phyloP scores from a whole-genome alignment of 768 basidiomycete species.

The Psilocybe tampanensis region DNA sequence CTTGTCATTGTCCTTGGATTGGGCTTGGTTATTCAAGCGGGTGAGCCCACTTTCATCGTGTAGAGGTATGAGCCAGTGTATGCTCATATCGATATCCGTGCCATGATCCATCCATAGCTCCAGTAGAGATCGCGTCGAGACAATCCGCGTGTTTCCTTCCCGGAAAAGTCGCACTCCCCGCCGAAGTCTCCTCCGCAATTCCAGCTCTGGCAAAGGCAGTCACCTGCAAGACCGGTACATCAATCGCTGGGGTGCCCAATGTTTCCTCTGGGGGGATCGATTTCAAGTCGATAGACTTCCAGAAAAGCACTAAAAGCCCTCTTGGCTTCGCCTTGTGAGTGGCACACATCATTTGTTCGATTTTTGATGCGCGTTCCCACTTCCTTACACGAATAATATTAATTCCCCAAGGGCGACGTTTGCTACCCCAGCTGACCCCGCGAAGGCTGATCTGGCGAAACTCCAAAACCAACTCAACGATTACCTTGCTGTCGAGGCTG shows the following conservation, averaged over 20 bases:
- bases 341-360: neutral
- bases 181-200: constrained; percentile 12
- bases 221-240: constrained; percentile 10
- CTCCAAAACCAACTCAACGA: constrained; percentile 17
- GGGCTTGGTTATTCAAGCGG: constrained; percentile 8
- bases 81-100: too few relatives aligned
- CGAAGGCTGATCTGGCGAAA: constrained; percentile 8
- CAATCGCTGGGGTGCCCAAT: constrained; percentile 12
- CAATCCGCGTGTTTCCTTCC: constrained; percentile 15
- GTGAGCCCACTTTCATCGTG: constrained; percentile 1
- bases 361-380: neutral
- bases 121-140: constrained; percentile 8
- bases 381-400: neutral
- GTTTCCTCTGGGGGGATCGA: constrained; percentile 15
- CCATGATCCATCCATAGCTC: too few relatives aligned
- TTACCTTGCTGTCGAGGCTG: constrained; percentile 18
- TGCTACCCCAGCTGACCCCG: constrained; percentile 14
- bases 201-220: constrained; percentile 11
- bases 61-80: too few relatives aligned
- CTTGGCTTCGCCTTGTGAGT: constrained; percentile 17
- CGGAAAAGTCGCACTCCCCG: constrained; percentile 14
- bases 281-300: constrained; percentile 17
- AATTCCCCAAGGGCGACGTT: constrained; percentile 11
- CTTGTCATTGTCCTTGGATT: neutral
- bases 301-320: constrained; percentile 15